Percentiles rank a stretch among this genome's conserved stretches.
Evolutionary conservation across 306 rosid species (phyloP).

Genomic region (Cucurbita ficifolia): DNA sequence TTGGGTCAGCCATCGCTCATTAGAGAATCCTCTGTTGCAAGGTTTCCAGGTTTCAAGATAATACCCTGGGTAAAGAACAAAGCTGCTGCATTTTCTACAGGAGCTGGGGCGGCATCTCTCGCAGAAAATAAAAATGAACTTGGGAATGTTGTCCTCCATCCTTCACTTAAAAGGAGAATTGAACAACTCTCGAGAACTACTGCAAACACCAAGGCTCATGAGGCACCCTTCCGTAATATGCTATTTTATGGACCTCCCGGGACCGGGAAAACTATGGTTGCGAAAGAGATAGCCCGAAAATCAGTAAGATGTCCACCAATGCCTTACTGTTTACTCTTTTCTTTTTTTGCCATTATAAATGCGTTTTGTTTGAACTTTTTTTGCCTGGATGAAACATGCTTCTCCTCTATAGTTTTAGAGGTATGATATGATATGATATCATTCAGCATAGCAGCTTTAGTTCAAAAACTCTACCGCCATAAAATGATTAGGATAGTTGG

Average conservation of each 20-base stretch:
- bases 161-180: constrained; percentile 73
- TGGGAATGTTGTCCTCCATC: constrained; percentile 74
- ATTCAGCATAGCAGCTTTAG: background rate
- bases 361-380: background rate
- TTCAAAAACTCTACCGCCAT: background rate
- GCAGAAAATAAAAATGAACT: constrained; percentile 43
- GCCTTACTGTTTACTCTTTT: background rate
- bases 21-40: constrained; percentile 85
- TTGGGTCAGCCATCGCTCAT: constrained; percentile 97
- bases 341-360: background rate
- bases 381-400: background rate
- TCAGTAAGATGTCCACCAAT: constrained; percentile 36
- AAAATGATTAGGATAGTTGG: background rate
- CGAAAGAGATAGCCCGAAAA: constrained; percentile 86
- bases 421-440: background rate
- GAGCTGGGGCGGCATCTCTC: constrained; percentile 22
- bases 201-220: constrained; percentile 80
- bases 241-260: constrained; percentile 98
- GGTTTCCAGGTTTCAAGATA: constrained; percentile 72
- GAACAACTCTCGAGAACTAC: constrained; percentile 88
- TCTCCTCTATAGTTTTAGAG: background rate
- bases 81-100: constrained; percentile 29
- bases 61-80: constrained; percentile 50
- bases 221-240: constrained; percentile 96
- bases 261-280: constrained; percentile 99